These are phyloP conservation scores for Hirsutella minnesotensis DNA, from an alignment of 2,329 filamentous ascomycete genomes.

Conservation along the genomic window DNA sequence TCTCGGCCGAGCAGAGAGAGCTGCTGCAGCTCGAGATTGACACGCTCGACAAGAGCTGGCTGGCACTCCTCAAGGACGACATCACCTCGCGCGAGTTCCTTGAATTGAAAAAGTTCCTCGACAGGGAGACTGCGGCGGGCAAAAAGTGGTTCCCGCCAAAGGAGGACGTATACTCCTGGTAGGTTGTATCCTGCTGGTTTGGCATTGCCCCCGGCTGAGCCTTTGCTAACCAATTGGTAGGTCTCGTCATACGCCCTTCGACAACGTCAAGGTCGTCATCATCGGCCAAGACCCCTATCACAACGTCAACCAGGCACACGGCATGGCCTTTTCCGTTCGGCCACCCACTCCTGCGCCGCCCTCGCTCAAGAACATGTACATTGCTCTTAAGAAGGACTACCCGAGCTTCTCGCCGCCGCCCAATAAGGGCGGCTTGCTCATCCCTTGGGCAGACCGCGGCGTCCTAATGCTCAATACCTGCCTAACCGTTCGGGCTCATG, in stretches of 20 bases:
- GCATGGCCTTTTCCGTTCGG: conserved; percentile 88
- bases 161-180: conserved; percentile 93
- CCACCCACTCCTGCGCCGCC: conserved; percentile 81
- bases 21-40: conserved; percentile 84
- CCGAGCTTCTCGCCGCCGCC: conserved; percentile 65
- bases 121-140: conserved; percentile 59
- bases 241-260: conserved; percentile 86
- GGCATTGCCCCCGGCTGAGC: not conserved
- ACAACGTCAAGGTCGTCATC: conserved; percentile 83
- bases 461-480: conserved; percentile 92
- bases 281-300: conserved; percentile 96
- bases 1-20: conserved; percentile 71
- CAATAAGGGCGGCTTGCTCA: conserved; percentile 70
- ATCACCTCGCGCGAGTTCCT: conserved; percentile 70
- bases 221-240: too few species aligned
- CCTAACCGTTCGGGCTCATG: conserved; percentile 80
- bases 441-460: conserved; percentile 85
- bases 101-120: conserved; percentile 76
- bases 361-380: conserved; percentile 90
- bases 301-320: conserved; percentile 89
- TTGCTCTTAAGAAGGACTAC: conserved; percentile 76
- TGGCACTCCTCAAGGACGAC: conserved; percentile 80
- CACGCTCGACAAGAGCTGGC: conserved; percentile 84
- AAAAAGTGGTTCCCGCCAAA: conserved; percentile 79
- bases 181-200: conserved; percentile 14